A percentile compares a stretch with the other conserved stretches of the same genome.
Evolutionary conservation across 345 rosid genomes (phyloP).

Genomic region (Heritiera littoralis): DNA sequence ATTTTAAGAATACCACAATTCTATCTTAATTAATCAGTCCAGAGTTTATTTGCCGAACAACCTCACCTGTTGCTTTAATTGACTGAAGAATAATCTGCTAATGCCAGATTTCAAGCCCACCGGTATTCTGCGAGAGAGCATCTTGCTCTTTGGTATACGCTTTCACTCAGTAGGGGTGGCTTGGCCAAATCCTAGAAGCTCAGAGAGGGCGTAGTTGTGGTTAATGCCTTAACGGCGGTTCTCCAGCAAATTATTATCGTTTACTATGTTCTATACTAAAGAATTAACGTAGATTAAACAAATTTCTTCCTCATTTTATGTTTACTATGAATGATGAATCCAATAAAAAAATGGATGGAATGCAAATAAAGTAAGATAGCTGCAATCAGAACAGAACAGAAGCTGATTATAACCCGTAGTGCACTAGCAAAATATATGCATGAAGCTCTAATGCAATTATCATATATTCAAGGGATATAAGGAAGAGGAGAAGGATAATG

Average conservation of each 20-base stretch:
- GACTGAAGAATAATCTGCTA: background rate
- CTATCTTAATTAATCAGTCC: no score
- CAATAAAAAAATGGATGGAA: background rate
- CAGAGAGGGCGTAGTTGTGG: background rate
- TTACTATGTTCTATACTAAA: background rate
- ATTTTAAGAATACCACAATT: no score
- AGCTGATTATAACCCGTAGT: background rate
- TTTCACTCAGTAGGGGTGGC: background rate
- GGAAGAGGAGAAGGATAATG: background rate
- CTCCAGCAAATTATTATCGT: no score
- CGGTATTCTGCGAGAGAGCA: no score
- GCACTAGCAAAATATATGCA: background rate
- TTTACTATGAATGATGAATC: background rate
- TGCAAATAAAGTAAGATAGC: background rate
- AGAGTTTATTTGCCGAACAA: background rate
- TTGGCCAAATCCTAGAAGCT: background rate
- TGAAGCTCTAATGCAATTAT: background rate
- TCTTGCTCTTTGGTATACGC: no score
- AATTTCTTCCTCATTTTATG: background rate
- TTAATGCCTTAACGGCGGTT: background rate
- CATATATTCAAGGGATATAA: background rate
- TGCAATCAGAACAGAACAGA: background rate
- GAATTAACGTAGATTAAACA: background rate
- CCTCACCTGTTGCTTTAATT: background rate
- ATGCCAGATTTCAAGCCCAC: background rate